These are phyloP conservation scores for Corylus avellana DNA, from an alignment of 306 rosid species.

Conservation along the genomic window DNA sequence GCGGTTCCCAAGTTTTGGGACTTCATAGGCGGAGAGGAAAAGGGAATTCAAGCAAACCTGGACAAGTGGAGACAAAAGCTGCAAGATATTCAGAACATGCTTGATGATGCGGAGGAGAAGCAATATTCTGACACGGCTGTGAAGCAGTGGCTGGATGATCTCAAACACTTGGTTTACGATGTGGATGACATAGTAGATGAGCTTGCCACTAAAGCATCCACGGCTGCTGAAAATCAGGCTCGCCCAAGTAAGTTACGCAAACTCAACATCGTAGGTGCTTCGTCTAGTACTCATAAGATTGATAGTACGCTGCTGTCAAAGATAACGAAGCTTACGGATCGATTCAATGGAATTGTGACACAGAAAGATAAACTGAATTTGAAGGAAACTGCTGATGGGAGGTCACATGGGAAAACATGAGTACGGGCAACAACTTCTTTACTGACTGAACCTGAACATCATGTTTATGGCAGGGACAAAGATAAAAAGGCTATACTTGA, in stretches of 20 bases:
- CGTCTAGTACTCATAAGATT: too few species aligned
- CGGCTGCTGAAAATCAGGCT: too few species aligned
- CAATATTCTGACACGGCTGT: background rate
- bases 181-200: slow-evolving; percentile 32
- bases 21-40: background rate
- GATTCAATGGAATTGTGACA: too few species aligned
- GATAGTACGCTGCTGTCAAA: too few species aligned
- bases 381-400: too few species aligned
- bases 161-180: slow-evolving; percentile 16
- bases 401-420: too few species aligned
- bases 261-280: background rate
- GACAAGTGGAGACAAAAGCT: background rate
- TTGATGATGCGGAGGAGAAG: slow-evolving; percentile 13
- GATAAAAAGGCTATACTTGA: background rate
- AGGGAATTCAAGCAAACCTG: background rate
- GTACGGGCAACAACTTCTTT: background rate
- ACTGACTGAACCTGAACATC: too few species aligned
- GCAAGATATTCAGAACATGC: background rate
- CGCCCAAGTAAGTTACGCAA: background rate
- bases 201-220: background rate
- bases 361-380: too few species aligned
- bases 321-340: too few species aligned
- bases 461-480: background rate
- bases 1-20: background rate
- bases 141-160: slow-evolving; percentile 18